Evolutionary conservation across 2,329 filamentous ascomycete species (phyloP).

Genomic region (Hymenoscyphus salicellus): DNA sequence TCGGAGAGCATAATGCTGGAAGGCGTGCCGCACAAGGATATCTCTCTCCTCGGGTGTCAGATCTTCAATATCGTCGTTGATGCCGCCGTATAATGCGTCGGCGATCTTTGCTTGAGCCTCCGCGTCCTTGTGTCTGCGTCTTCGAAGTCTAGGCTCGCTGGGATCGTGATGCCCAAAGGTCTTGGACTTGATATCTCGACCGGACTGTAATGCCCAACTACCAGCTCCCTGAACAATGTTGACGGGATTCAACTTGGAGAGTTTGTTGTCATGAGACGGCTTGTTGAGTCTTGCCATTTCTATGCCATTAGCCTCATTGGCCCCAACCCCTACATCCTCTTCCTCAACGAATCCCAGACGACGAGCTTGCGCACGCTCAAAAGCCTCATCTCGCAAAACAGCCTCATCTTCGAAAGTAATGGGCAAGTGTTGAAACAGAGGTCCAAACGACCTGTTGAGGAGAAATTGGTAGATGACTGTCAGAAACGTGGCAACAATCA

Average conservation of each 20-base stretch:
- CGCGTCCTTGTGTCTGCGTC: constrained; percentile 57
- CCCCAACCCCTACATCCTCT: constrained; percentile 44
- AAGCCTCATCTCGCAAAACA: constrained; percentile 83
- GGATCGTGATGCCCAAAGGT: constrained; percentile 44
- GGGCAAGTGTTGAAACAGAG: constrained; percentile 82
- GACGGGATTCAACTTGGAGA: constrained; percentile 31
- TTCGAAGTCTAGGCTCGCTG: constrained; percentile 23
- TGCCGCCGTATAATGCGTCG: constrained; percentile 79
- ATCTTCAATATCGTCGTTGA: constrained; percentile 92
- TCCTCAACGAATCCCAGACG: constrained; percentile 56
- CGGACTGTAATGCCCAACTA: constrained; percentile 29
- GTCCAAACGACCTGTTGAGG: constrained; percentile 78
- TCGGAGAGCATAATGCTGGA: constrained; percentile 84
- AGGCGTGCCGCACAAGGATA: constrained; percentile 78
- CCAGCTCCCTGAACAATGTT: constrained; percentile 32
- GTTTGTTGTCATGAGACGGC: constrained; percentile 25
- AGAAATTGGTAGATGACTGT: constrained; percentile 77
- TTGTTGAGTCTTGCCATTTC: constrained; percentile 47
- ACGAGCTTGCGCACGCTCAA: constrained; percentile 72
- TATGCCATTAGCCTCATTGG: constrained; percentile 33
- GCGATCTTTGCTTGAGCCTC: constrained; percentile 71
- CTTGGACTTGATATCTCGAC: constrained; percentile 37
- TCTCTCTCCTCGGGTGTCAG: constrained; percentile 87
- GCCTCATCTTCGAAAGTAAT: constrained; percentile 96
- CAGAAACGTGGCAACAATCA: constrained; percentile 71